Evolutionary conservation across 768 basidiomycete species (phyloP).

Genomic region (Neoboletus magnificus): DNA sequence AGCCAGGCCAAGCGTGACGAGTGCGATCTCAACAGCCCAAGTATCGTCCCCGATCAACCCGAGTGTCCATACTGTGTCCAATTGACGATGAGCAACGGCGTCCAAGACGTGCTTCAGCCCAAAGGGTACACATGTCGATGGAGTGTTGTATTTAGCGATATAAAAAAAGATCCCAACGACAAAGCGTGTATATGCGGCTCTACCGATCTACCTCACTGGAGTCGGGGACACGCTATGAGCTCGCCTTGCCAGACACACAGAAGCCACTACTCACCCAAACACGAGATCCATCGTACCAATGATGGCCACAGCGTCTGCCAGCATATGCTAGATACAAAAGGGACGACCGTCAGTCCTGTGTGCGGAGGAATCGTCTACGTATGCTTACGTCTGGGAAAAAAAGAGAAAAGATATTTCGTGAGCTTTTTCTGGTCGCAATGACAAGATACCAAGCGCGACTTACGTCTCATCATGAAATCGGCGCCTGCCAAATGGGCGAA

Average conservation of each 20-base stretch:
- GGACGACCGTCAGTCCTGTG: constrained; percentile 15
- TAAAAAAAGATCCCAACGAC: not conserved
- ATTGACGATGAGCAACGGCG: not conserved
- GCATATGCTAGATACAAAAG: constrained; percentile 66
- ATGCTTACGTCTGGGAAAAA: constrained; percentile 37
- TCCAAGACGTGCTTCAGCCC: not conserved
- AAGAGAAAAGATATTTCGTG: constrained; percentile 1
- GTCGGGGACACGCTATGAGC: not conserved
- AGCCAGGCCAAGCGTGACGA: too few relatives aligned
- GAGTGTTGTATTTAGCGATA: constrained; percentile 6
- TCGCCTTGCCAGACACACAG: not conserved
- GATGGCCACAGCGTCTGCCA: constrained; percentile 93
- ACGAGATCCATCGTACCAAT: constrained; percentile 99
- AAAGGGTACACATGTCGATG: not conserved
- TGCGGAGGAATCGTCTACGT: not conserved
- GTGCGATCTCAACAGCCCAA: too few relatives aligned
- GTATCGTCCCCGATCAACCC: too few relatives aligned
- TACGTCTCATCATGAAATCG: constrained; percentile 97
- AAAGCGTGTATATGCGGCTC: constrained; percentile 5
- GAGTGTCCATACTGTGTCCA: not conserved
- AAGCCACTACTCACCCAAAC: constrained; percentile 68
- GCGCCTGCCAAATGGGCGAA: constrained; percentile 94
- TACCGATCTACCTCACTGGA: constrained; percentile 34
- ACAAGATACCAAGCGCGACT: constrained; percentile 28
- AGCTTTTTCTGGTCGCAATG: not conserved